A percentile compares a stretch with the other conserved stretches of the same genome.
These are phyloP conservation scores for Lathyrus aphaca DNA, from an alignment of 306 rosid genomes.

Conservation along the genomic window DNA sequence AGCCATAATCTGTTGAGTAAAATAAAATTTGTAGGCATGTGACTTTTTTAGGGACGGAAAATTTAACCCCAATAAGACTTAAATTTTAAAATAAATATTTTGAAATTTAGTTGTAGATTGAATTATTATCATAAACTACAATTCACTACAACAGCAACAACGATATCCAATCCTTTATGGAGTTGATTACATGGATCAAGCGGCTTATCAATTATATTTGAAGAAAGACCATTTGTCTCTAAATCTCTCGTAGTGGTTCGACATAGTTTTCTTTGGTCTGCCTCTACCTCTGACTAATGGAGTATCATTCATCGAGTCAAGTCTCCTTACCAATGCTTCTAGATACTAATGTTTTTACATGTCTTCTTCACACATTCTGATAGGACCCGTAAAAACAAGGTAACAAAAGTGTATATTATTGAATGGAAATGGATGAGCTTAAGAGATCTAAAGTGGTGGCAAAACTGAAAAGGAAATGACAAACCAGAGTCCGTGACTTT, in stretches of 20 bases:
- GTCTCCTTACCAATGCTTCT: not conserved
- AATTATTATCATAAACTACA: slow-evolving; percentile 17
- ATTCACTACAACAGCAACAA: slow-evolving; percentile 1
- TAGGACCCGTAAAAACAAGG: no score
- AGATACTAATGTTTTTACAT: not conserved
- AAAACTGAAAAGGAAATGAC: no score
- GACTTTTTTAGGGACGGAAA: not conserved
- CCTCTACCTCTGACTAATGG: slow-evolving; percentile 20
- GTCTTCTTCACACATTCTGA: not conserved
- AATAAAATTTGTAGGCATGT: slow-evolving; percentile 23
- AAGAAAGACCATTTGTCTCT: slow-evolving; percentile 1
- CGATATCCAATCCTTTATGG: not conserved
- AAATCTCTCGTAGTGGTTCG: not conserved
- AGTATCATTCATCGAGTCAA: slow-evolving; percentile 6
- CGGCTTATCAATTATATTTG: not conserved
- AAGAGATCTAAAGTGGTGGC: no score
- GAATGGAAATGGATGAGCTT: no score
- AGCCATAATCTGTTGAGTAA: slow-evolving; percentile 4
- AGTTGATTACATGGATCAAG: slow-evolving; percentile 1
- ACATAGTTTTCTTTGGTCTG: not conserved
- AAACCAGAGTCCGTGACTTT: no score
- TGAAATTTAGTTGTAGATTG: slow-evolving; percentile 8
- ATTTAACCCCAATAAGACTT: slow-evolving; percentile 8
- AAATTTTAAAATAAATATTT: slow-evolving; percentile 15
- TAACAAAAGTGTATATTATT: no score